phyloP scores from a whole-genome alignment of 2,329 filamentous ascomycete genomes.

The Zarea fungicola region DNA sequence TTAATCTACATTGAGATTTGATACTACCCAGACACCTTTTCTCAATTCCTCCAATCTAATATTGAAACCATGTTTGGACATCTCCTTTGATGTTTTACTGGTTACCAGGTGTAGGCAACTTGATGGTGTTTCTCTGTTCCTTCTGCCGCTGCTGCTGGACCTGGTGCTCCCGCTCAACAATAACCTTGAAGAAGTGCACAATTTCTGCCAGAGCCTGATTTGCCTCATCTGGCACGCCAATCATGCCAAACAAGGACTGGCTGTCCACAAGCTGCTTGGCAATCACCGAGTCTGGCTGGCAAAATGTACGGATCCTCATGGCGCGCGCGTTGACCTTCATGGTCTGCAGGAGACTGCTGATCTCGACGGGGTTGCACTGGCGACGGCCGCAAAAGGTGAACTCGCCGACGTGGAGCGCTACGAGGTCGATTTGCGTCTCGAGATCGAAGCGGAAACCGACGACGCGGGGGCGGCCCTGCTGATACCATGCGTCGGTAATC shows the following conservation, averaged over 20 bases:
- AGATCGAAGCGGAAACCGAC: conserved; percentile 55
- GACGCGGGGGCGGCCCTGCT: conserved; percentile 49
- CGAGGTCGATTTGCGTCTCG: conserved; percentile 54
- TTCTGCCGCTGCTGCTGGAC: conserved; percentile 20
- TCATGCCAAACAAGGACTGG: conserved; percentile 44
- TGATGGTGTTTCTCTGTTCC: conserved; percentile 11
- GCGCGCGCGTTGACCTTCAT: conserved; percentile 49
- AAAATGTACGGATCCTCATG: conserved; percentile 51
- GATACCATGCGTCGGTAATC: conserved; percentile 46
- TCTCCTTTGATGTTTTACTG: not conserved
- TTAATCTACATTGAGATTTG: too few relatives aligned
- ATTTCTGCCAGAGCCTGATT: conserved; percentile 46
- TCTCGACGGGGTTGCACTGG: conserved; percentile 37
- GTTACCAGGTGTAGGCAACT: not conserved
- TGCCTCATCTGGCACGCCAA: conserved; percentile 39
- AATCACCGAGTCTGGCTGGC: conserved; percentile 53
- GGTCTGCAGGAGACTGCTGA: conserved; percentile 44
- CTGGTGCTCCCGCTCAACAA: conserved; percentile 41
- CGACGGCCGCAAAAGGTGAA: conserved; percentile 51
- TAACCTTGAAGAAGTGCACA: conserved; percentile 49
- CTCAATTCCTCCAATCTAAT: not conserved
- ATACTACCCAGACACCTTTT: too few relatives aligned
- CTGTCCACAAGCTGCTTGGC: conserved; percentile 53
- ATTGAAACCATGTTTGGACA: not conserved
- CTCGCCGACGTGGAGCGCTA: conserved; percentile 43